phyloP scores from a whole-genome alignment of 257 asterid species.

The Solanum sitiens region DNA sequence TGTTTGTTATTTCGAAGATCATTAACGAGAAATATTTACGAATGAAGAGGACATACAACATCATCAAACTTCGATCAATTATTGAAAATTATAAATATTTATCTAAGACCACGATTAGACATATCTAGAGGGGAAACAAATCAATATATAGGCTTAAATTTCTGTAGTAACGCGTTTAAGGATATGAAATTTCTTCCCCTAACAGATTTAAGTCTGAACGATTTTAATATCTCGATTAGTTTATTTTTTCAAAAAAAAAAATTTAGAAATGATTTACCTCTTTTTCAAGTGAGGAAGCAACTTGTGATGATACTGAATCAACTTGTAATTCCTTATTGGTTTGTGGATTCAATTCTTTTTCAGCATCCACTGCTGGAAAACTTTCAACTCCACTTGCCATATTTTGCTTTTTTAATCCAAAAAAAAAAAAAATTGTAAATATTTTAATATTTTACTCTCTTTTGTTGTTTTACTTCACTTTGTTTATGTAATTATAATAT shows the following conservation, averaged over 20 bases:
- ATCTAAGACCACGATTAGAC: not conserved
- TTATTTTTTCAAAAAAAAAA: not conserved
- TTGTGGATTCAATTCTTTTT: slow-evolving; percentile 49
- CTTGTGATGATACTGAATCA: slow-evolving; percentile 48
- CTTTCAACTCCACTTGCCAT: slow-evolving; percentile 30
- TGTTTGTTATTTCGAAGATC: not conserved
- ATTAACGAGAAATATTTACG: not conserved
- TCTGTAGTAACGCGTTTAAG: not conserved
- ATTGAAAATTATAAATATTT: not conserved
- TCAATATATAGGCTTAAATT: no score
- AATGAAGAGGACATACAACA: not conserved
- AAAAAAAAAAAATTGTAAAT: not conserved
- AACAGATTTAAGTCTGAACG: not conserved
- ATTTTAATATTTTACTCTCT: not conserved
- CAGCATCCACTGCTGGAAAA: slow-evolving; percentile 56
- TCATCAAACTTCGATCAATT: no score
- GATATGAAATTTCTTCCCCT: not conserved
- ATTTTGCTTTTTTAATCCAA: slow-evolving; percentile 8
- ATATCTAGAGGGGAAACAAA: not conserved
- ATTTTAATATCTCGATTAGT: not conserved
- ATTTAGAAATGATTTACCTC: slow-evolving; percentile 23
- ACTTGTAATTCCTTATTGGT: slow-evolving; percentile 32
- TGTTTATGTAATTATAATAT: not conserved
- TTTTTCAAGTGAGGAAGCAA: slow-evolving; percentile 24
- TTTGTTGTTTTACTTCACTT: not conserved